Evolutionary conservation across 495 filamentous ascomycete genomes (phyloP).

Genomic region (Podospora pseudopauciseta): DNA sequence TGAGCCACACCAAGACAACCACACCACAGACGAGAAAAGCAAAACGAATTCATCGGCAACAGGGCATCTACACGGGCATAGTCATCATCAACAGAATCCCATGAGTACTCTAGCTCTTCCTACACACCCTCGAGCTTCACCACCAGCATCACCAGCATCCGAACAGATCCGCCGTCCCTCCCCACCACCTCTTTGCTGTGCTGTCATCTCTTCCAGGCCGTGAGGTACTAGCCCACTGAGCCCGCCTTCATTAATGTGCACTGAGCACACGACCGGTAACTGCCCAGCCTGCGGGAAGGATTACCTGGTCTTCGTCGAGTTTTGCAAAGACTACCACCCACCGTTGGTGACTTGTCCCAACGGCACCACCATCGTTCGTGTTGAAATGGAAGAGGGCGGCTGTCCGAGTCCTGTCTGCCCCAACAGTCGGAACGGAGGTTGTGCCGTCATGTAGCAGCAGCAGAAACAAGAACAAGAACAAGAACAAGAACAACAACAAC

Average conservation of each 20-base stretch:
- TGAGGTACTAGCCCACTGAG: constrained; percentile 7
- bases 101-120: constrained; percentile 17
- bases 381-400: constrained; percentile 46
- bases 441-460: constrained; percentile 39
- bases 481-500: too few relatives aligned
- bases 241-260: constrained; percentile 46
- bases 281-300: constrained; percentile 52
- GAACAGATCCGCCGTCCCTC: background rate
- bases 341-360: constrained; percentile 40
- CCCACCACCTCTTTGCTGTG: background rate
- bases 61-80: background rate
- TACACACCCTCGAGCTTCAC: background rate
- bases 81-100: constrained; percentile 10
- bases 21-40: background rate
- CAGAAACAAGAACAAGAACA: too few relatives aligned
- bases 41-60: background rate
- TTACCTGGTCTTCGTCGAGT: constrained; percentile 49
- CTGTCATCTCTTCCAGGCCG: background rate
- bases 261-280: constrained; percentile 44
- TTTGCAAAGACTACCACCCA: constrained; percentile 45
- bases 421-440: constrained; percentile 47
- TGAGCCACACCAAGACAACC: constrained; percentile 7
- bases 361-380: constrained; percentile 32
- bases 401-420: constrained; percentile 50
- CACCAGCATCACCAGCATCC: background rate